These are phyloP conservation scores for Baorangia bicolor DNA, from an alignment of 768 basidiomycete genomes.

Conservation along the genomic window DNA sequence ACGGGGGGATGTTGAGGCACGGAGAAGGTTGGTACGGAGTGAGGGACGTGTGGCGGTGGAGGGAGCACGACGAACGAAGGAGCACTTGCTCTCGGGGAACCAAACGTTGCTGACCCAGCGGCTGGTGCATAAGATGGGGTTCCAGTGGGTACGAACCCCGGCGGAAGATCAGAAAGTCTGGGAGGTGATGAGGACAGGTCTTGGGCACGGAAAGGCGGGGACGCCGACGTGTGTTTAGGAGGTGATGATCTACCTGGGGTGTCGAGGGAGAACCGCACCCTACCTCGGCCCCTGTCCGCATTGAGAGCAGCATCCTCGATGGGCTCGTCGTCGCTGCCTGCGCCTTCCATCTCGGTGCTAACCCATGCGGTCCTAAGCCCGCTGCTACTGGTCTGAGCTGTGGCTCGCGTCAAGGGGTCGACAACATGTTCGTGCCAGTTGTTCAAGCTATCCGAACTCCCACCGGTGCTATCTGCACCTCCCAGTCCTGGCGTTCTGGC, in stretches of 20 bases:
- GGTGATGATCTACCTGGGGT: conserved; percentile 17
- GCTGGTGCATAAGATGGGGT: conserved; percentile 15
- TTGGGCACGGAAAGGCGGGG: conserved; percentile 9
- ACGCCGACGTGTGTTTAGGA: conserved; percentile 9
- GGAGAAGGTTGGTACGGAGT: conserved; percentile 9
- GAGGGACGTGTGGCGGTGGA: conserved; percentile 15
- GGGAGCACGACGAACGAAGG: conserved; percentile 18
- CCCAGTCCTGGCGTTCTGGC: conserved; percentile 21
- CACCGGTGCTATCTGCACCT: conserved; percentile 9
- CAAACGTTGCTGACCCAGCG: conserved; percentile 6
- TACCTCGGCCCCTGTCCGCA: background rate
- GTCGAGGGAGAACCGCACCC: conserved; percentile 17
- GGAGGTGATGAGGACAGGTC: conserved; percentile 18
- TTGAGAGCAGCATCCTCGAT: conserved; percentile 18
- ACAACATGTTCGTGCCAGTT: conserved; percentile 29
- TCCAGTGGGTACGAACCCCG: conserved; percentile 31
- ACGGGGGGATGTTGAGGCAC: conserved; percentile 24
- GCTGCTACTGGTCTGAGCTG: conserved; percentile 18
- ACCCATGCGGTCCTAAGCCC: conserved; percentile 35
- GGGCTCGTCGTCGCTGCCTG: conserved; percentile 28
- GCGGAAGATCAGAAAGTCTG: conserved; percentile 21
- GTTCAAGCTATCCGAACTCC: conserved; percentile 21
- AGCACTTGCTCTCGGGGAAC: conserved; percentile 1
- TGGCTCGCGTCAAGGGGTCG: conserved; percentile 31
- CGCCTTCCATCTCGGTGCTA: conserved; percentile 44